Percentiles rank a stretch among this genome's conserved stretches.
Evolutionary conservation across 1,284 basidiomycete species (phyloP).

Genomic region (Puccinia triticina): DNA sequence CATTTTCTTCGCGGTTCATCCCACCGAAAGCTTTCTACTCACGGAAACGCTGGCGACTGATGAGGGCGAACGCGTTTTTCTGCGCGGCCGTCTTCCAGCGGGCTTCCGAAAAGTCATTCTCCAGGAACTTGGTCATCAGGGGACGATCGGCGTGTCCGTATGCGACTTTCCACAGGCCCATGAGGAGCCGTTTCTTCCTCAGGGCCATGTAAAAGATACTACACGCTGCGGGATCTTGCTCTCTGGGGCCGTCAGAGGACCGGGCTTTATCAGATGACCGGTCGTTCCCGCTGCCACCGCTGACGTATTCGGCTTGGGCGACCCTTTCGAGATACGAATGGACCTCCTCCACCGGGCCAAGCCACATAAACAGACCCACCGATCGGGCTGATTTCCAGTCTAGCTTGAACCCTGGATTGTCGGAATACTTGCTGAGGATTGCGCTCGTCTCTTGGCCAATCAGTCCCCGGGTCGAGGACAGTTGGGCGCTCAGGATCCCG

Average conservation of each 20-base stretch:
- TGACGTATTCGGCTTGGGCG: slow-evolving; percentile 88
- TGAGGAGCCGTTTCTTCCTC: slow-evolving; percentile 85
- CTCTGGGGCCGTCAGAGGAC: background rate
- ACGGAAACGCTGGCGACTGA: slow-evolving; percentile 92
- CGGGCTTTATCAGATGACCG: slow-evolving; percentile 56
- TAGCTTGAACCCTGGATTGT: slow-evolving; percentile 1
- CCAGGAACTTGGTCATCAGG: slow-evolving; percentile 87
- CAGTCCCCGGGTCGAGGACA: slow-evolving; percentile 20
- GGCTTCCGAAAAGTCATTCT: slow-evolving; percentile 81
- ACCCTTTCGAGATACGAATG: slow-evolving; percentile 82
- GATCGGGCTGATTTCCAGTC: slow-evolving; percentile 80
- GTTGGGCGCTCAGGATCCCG: slow-evolving; percentile 39
- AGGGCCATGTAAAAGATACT: slow-evolving; percentile 93
- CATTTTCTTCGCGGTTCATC: background rate
- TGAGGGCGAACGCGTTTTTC: slow-evolving; percentile 93
- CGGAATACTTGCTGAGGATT: background rate
- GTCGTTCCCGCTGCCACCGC: slow-evolving; percentile 64
- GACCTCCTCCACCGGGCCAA: slow-evolving; percentile 74
- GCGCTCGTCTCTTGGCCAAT: slow-evolving; percentile 12
- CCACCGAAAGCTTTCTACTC: slow-evolving; percentile 56
- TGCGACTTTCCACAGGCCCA: slow-evolving; percentile 93
- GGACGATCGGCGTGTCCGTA: slow-evolving; percentile 88
- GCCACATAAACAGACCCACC: slow-evolving; percentile 84
- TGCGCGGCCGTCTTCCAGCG: slow-evolving; percentile 90
- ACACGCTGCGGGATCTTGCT: slow-evolving; percentile 79